Evolutionary conservation across 306 rosid species (phyloP).

Genomic region (Citrullus amarus): DNA sequence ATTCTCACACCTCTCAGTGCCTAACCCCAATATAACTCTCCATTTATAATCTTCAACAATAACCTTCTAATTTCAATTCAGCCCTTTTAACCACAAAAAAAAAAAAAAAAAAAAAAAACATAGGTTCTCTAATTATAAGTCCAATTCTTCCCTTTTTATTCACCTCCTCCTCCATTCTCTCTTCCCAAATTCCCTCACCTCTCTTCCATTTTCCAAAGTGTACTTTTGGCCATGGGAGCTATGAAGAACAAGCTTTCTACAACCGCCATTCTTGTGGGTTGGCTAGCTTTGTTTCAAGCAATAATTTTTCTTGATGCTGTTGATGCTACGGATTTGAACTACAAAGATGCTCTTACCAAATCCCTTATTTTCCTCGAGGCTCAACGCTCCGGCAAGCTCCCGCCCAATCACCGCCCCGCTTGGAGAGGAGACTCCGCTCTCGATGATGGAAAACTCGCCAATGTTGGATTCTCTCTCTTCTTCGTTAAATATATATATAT

Average conservation of each 20-base stretch:
- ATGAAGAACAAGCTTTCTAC: slow-evolving; percentile 7
- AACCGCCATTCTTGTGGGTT: slow-evolving; percentile 39
- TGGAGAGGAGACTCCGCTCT: slow-evolving; percentile 95
- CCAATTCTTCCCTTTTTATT: neutral
- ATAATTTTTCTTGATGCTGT: slow-evolving; percentile 23
- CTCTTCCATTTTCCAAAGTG: neutral
- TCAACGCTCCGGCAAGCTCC: slow-evolving; percentile 96
- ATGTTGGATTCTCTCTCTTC: slow-evolving; percentile 16
- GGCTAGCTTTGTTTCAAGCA: slow-evolving; percentile 36
- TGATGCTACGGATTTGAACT: slow-evolving; percentile 26
- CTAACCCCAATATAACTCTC: neutral
- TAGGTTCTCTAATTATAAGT: neutral
- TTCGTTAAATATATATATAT: too few relatives aligned
- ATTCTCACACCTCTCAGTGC: neutral
- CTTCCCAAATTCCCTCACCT: neutral
- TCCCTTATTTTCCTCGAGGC: slow-evolving; percentile 80
- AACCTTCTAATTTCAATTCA: neutral
- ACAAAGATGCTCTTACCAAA: slow-evolving; percentile 77
- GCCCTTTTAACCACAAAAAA: too few relatives aligned
- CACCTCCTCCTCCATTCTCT: neutral
- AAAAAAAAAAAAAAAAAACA: too few relatives aligned
- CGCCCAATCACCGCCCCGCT: slow-evolving; percentile 40
- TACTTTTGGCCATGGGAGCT: slow-evolving; percentile 18
- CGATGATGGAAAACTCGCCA: slow-evolving; percentile 52
- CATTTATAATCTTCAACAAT: neutral